These are phyloP conservation scores for Escallonia rubra DNA, from an alignment of 129 eudicot species.

Conservation along the genomic window DNA sequence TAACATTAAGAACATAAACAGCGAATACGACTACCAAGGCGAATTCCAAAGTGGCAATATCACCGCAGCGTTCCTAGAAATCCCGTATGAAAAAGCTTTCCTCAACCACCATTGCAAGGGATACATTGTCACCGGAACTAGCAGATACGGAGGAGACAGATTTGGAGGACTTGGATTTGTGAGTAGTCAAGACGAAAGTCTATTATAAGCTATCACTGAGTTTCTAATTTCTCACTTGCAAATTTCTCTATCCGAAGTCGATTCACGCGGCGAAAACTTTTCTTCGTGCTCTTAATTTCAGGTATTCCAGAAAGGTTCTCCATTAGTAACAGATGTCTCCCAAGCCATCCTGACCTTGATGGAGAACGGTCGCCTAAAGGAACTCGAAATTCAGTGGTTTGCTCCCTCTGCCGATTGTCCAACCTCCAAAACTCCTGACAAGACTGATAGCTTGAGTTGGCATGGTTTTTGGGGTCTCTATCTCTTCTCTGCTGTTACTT, in stretches of 20 bases:
- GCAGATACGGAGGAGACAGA: conserved; percentile 30
- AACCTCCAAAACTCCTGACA: conserved; percentile 1
- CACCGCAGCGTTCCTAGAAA: conserved; percentile 30
- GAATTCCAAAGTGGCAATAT: conserved; percentile 25
- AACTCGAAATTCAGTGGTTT: conserved; percentile 12
- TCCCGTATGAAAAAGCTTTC: conserved; percentile 32
- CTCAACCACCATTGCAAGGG: conserved; percentile 24
- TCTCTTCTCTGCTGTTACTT: conserved; percentile 13
- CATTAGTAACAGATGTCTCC: conserved; percentile 19
- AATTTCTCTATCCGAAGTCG: too few relatives aligned
- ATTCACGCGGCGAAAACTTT: too few relatives aligned
- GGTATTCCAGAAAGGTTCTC: conserved; percentile 28
- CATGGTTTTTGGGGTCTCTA: conserved; percentile 33
- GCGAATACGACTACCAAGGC: conserved; percentile 10
- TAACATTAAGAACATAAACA: conserved; percentile 15
- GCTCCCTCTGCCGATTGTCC: conserved; percentile 12
- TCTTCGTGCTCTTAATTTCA: neutral
- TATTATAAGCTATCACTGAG: neutral
- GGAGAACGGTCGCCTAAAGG: conserved; percentile 16
- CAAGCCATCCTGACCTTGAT: conserved; percentile 23
- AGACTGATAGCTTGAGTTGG: conserved; percentile 16
- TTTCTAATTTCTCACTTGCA: neutral
- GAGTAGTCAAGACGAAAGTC: conserved; percentile 5
- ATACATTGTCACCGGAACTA: conserved; percentile 19
- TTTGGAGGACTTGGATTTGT: conserved; percentile 37